phyloP scores from a whole-genome alignment of 108 stramenopile genomes.

The Cyclotella distinguenda region DNA sequence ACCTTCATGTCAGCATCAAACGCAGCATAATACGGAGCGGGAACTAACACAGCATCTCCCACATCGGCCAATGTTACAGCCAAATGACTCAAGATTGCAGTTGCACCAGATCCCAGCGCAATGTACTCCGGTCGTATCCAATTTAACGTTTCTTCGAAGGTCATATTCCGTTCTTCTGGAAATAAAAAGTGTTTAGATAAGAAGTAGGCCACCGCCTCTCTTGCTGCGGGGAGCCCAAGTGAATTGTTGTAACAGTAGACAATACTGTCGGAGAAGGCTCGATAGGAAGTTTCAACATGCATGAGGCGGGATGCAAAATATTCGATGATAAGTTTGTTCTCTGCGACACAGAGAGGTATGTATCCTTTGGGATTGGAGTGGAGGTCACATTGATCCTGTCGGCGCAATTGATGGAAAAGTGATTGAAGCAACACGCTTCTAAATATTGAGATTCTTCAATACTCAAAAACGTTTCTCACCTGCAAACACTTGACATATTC shows the following conservation, averaged over 20 bases:
- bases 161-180: constrained; percentile 39
- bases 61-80: constrained; percentile 67
- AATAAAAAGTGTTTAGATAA: constrained; percentile 43
- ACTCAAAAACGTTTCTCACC: neutral
- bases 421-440: neutral
- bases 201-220: constrained; percentile 85
- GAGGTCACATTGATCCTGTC: constrained; percentile 65
- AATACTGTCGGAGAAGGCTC: constrained; percentile 71
- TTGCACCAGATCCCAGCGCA: constrained; percentile 72
- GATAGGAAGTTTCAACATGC: constrained; percentile 58
- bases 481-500: constrained; percentile 57
- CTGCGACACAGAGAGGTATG: constrained; percentile 77
- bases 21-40: constrained; percentile 92
- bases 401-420: neutral
- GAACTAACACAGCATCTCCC: constrained; percentile 89
- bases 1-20: constrained; percentile 86
- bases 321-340: constrained; percentile 81
- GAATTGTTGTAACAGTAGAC: constrained; percentile 82
- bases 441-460: neutral
- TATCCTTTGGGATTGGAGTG: constrained; percentile 58
- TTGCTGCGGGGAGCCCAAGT: constrained; percentile 67
- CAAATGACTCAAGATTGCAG: constrained; percentile 65
- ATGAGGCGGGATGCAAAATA: constrained; percentile 65
- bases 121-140: constrained; percentile 66
- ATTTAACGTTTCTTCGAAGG: constrained; percentile 56